Evolutionary conservation across 169 alveolate species (phyloP), one percentile per base, ranked within the genome.

Genomic region (Plasmodium vinckei): DNA sequence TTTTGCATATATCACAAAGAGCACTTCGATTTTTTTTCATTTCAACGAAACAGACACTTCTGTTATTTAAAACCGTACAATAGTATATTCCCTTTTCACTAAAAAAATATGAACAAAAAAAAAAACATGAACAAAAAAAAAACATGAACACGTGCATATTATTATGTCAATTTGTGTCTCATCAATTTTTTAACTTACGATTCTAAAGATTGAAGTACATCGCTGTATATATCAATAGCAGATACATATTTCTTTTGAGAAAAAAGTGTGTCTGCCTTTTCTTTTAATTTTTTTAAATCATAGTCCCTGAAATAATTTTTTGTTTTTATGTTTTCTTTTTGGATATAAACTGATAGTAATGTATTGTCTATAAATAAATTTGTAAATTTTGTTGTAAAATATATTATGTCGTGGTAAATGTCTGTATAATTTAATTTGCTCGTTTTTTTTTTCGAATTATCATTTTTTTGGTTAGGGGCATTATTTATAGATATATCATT

Each of bases 41-140:
- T 75, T 63, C 73, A 13, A 75, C 23, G 44, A 61, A 21, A 42
- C 88, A 75, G 47, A 73, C 88, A 56, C 88, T 75, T 46, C 73
- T 61, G 71, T 75, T 75, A 44, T 73, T 75, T 15, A 75, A 65
- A 27, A 63, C 59, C 13, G 88, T 63, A 39, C 77, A 75, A 42
- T 75, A 75, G 67, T 63, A 57, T 25, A 75, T 23, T 21, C 75
- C 67, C 5, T 67, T 53, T 49, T 75, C 88, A 23, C 88, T 75
- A n/a, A n/a, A 54, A 15, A 42, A 68, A 23, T 23, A 56, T 5
- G 59, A 39, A 2, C 33, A 1, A 33, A 33, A 39, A 44, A 21
- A 19, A 44, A 72, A 15, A 49, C 27, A 19, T 23, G 53, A 19
- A 67, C 73, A 39, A n/a, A n/a, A n/a, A 25, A 46, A 44, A 72